Conservation (phyloP, 1,284 basidiomycete species). For the Inonotus obliquus region DNA sequence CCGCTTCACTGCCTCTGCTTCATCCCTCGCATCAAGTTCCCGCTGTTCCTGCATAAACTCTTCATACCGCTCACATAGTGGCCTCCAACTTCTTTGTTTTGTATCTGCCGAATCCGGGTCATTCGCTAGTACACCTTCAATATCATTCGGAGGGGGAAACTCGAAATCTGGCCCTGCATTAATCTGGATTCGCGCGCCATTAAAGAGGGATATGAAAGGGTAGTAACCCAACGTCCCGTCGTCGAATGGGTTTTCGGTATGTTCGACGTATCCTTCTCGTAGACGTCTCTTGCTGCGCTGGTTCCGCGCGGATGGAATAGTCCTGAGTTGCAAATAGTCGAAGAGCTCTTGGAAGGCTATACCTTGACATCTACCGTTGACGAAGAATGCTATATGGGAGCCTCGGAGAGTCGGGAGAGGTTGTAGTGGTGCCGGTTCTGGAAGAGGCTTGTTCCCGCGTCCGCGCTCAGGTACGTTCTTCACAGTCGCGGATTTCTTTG, state of each 20-base stretch:
- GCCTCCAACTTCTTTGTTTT: slow-evolving; percentile 56
- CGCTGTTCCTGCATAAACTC: slow-evolving; percentile 79
- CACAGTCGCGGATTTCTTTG: slow-evolving; percentile 62
- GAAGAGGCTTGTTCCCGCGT: slow-evolving; percentile 25
- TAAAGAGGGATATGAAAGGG: slow-evolving; percentile 91
- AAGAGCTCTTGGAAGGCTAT: slow-evolving; percentile 86
- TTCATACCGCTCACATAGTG: slow-evolving; percentile 69
- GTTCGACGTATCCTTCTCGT: slow-evolving; percentile 62
- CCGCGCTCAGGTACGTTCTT: slow-evolving; percentile 60
- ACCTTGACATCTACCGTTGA: slow-evolving; percentile 88
- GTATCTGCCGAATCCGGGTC: slow-evolving; percentile 18
- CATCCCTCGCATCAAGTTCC: slow-evolving; percentile 63
- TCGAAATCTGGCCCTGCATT: slow-evolving; percentile 88
- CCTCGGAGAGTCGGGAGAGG: slow-evolving; percentile 67
- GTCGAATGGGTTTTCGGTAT: slow-evolving; percentile 82
- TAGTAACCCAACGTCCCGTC: slow-evolving; percentile 97
- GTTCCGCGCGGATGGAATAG: slow-evolving; percentile 48
- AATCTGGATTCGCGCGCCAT: slow-evolving; percentile 78
- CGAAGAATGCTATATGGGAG: slow-evolving; percentile 84
- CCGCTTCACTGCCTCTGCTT: slow-evolving; percentile 47
- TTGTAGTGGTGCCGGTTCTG: slow-evolving; percentile 43
- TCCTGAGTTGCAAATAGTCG: slow-evolving; percentile 85
- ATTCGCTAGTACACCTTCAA: slow-evolving; percentile 55
- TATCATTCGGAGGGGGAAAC: slow-evolving; percentile 70
- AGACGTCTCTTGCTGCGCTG: slow-evolving; percentile 53